Base-by-base conservation (phyloP, 202 grass and related monocot genomes). In the Zizania palustris region DNA sequence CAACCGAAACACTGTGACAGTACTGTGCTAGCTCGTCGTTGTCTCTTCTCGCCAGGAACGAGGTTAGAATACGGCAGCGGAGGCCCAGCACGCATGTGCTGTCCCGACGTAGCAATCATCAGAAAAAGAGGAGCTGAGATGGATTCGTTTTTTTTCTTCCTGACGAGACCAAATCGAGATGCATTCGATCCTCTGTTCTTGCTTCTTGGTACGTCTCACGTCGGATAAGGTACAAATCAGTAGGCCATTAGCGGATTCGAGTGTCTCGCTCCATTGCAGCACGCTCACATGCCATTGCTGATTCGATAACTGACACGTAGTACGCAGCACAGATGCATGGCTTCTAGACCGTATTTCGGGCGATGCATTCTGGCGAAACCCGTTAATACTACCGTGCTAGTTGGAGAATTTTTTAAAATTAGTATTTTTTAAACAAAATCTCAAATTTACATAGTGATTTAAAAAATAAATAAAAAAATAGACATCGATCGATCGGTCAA, bases 71-170 rank as follows among this genome's bases (percentile, higher is more conserved):
- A 78, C 22, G 65, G 65, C 62, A 28, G 13, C 42, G 57, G 79
- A 67, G 70, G 61, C 9, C 41, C 16, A 5, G 42, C 50, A 68
- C 69, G 83, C 79, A 74, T 88, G 86, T 68, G 78, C 73, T 45
- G 67, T 45, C 83, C 60, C n/a, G 28, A 11, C 67, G 66, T 45
- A 48, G 79, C 81, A 88, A 88, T 80, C 80, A 80, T 76, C 56
- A 1, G 63, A 57, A 67, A 11, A 67, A 19, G 77, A 34, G 28
- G 28, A 61, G 64, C 35, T 18, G 19, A 38, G 75, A 11, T 7
- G 62, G 50, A 6, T 37, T 60, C 37, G 8, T 70, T 28, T 69
- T 35, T 9, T n/a, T n/a, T n/a, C n/a, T n/a, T n/a, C n/a, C 22
- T 50, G 44, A 39, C 8, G 22, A 65, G 49, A 35, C 67, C 54